Conservation (phyloP, 2,329 filamentous ascomycete species). For the Arachnomyces sp. region DNA sequence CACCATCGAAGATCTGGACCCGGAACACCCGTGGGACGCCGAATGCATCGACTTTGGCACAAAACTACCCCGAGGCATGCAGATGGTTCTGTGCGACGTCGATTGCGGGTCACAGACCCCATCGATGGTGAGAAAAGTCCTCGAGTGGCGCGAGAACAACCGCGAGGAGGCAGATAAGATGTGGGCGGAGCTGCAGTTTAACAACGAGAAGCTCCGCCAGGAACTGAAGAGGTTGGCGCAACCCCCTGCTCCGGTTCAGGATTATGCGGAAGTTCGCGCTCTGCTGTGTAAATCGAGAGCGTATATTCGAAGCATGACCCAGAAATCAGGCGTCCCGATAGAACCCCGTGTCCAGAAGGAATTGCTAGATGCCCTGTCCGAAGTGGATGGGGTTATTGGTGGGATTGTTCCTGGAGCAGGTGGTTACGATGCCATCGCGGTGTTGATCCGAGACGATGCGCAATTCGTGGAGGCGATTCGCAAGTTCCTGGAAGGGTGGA, state of each 20-base stretch:
- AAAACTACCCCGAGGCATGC: conserved; percentile 63
- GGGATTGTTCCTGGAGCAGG: conserved; percentile 92
- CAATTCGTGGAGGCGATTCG: conserved; percentile 55
- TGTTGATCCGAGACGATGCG: conserved; percentile 68
- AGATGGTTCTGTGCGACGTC: conserved; percentile 89
- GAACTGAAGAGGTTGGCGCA: conserved; percentile 52
- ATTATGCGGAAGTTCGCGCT: conserved; percentile 47
- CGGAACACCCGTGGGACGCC: conserved; percentile 62
- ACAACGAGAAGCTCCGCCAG: conserved; percentile 63
- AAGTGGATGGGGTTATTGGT: conserved; percentile 72
- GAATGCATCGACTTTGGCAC: conserved; percentile 64
- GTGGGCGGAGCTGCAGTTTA: conserved; percentile 66
- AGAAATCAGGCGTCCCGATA: conserved; percentile 68
- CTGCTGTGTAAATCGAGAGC: conserved; percentile 46
- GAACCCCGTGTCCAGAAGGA: conserved; percentile 81
- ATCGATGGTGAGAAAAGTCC: conserved; percentile 87
- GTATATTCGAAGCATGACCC: conserved; percentile 70
- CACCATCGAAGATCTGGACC: conserved; percentile 56
- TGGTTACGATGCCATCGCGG: conserved; percentile 80
- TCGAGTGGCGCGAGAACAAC: conserved; percentile 68
- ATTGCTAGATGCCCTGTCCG: conserved; percentile 67
- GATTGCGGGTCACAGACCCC: conserved; percentile 91
- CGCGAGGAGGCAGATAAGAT: conserved; percentile 57
- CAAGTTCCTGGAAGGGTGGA: conserved; percentile 60
- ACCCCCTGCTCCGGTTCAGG: conserved; percentile 33